A percentile compares a stretch with the other conserved stretches of the same genome.
These are phyloP conservation scores for Phlebiopsis flavidoalba DNA, from an alignment of 768 basidiomycete species.

Conservation along the genomic window DNA sequence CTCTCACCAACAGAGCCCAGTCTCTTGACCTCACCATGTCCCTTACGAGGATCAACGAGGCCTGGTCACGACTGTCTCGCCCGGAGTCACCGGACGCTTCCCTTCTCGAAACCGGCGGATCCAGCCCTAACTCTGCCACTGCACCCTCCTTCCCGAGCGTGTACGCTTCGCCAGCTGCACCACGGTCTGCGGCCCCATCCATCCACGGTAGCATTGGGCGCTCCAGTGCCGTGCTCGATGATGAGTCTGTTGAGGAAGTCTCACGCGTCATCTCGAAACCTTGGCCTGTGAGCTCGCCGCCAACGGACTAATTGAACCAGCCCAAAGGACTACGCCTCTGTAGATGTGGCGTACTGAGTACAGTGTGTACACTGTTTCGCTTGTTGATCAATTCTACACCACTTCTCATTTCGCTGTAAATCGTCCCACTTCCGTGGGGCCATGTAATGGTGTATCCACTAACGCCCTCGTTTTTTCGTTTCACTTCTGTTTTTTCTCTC, in stretches of 20 bases:
- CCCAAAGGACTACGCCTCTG: background rate
- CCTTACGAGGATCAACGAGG: conserved; percentile 75
- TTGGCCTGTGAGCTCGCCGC: conserved; percentile 33
- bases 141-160: conserved; percentile 84
- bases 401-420: conserved; percentile 2
- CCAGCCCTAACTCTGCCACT: conserved; percentile 73
- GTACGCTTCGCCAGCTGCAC: conserved; percentile 58
- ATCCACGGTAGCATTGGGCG: conserved; percentile 24
- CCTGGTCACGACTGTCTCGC: conserved; percentile 54
- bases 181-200: conserved; percentile 28
- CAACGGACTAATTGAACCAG: background rate
- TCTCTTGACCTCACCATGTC: conserved; percentile 85
- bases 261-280: conserved; percentile 30
- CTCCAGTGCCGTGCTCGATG: conserved; percentile 23
- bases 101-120: conserved; percentile 66
- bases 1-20: conserved; percentile 82
- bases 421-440: conserved; percentile 8
- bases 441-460: conserved; percentile 14
- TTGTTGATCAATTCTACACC: background rate
- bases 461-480: conserved; percentile 9
- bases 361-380: background rate
- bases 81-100: conserved; percentile 83
- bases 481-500: conserved; percentile 8
- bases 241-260: conserved; percentile 19
- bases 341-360: conserved; percentile 1